Percentiles rank a stretch among this genome's conserved stretches.
These are phyloP conservation scores for Pontederia paniculata DNA, from an alignment of 176 grass and related monocot species.

Conservation along the genomic window DNA sequence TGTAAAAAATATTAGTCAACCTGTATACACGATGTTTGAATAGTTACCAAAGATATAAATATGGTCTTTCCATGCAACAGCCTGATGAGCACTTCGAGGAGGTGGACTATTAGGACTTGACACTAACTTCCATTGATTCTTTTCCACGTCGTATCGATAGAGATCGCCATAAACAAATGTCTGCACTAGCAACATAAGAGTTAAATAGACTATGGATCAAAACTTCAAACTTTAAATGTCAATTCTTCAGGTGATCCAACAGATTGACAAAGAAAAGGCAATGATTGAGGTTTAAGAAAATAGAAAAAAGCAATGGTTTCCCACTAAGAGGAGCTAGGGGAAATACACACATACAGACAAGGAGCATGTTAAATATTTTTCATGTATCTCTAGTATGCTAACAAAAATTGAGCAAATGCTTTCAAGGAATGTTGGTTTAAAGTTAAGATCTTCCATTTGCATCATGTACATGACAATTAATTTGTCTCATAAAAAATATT, in stretches of 20 bases:
- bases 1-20: slow-evolving; percentile 10
- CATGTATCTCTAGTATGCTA: too few relatives aligned
- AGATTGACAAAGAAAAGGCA: background rate
- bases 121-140: slow-evolving; percentile 94
- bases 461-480: too few relatives aligned
- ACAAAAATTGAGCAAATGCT: too few relatives aligned
- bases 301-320: too few relatives aligned
- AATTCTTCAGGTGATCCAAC: background rate
- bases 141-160: slow-evolving; percentile 93
- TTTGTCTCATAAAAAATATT: too few relatives aligned
- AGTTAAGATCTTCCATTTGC: too few relatives aligned
- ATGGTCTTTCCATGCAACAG: slow-evolving; percentile 87
- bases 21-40: slow-evolving; percentile 15
- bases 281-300: too few relatives aligned
- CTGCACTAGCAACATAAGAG: slow-evolving; percentile 29
- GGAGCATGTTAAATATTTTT: too few relatives aligned
- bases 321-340: too few relatives aligned
- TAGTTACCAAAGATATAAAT: slow-evolving; percentile 93
- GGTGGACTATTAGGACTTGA: slow-evolving; percentile 98
- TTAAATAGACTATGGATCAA: background rate
- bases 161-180: slow-evolving; percentile 99
- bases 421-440: too few relatives aligned
- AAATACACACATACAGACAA: too few relatives aligned
- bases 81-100: slow-evolving; percentile 90
- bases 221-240: background rate